Base-by-base conservation (phyloP, 2,329 filamentous ascomycete species). In the Colletotrichum acutatum region DNA sequence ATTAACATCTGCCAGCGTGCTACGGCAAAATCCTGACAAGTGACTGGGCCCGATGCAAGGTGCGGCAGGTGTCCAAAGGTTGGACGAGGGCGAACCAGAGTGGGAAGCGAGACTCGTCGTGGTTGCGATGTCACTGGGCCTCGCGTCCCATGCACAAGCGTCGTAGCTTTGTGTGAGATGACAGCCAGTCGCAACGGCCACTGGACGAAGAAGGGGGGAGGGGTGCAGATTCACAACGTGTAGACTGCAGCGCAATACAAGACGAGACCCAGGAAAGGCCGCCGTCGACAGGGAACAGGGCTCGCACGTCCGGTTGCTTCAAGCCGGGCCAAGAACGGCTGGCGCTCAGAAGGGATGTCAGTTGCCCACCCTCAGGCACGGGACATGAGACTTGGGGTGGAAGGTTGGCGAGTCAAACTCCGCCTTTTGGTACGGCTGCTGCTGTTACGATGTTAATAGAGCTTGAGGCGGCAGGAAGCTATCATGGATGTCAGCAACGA, bases 121-220 rank as follows among this genome's bases (percentile, higher is more conserved):
- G 26, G 56, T 66, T 57, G 34, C 60, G 37, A 56, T 56, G 46
- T 61, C 54, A 66, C 71, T 73, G 61, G 70, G 34, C 66, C 60
- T 66, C 57, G 66, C 56, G 61, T 73, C 71, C 62, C 61, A 66
- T 42, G 54, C 24, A 66, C 26, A 61, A 66, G 56, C 59, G 56
- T 65, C 49, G 60, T 37, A 65, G 63, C 71, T 73, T 71, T 66
- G 60, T 68, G 60, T 66, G 63, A 68, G 49, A 71, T 73, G 71
- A 71, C 71, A 61, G 61, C 61, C 71, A 66, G 66, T 70, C 46
- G 71, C 60, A 61, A 71, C 34, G n/a, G 60, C 37, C 60, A 66
- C 66, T 62, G 66, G 67, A 65, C 71, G 60, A 61, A 66, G 67
- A 32, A 65, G 58, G 22, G 28, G 46, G 57, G 60, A 30, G 46